Conservation (phyloP, 2,329 filamentous ascomycete species). For the Aspergillus sp. region DNA sequence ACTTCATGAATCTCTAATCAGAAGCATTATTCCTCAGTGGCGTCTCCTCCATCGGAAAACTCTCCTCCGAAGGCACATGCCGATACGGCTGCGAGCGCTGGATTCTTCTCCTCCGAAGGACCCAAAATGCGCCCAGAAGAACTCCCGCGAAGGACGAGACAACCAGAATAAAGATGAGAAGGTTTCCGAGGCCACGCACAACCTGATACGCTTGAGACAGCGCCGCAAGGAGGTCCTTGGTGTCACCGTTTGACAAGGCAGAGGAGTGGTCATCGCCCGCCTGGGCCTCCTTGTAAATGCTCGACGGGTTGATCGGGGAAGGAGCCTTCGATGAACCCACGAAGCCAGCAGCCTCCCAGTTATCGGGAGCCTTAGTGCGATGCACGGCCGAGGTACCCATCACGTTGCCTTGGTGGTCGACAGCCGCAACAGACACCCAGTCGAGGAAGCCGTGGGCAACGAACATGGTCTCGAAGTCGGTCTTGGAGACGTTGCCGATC, state of each 20-base stretch:
- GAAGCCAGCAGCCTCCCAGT: slow-evolving; percentile 19
- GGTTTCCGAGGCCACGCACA: background rate
- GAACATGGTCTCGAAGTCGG: slow-evolving; percentile 38
- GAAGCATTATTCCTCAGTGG: background rate
- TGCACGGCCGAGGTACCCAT: slow-evolving; percentile 23
- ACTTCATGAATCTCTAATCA: background rate
- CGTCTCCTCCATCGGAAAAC: background rate
- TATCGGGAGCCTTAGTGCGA: slow-evolving; percentile 14
- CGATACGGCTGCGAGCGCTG: background rate
- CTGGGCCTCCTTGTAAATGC: background rate
- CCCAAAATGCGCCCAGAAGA: background rate
- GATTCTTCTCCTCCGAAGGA: background rate
- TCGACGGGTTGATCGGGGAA: slow-evolving; percentile 8
- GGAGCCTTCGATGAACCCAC: background rate
- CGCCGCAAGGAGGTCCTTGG: background rate
- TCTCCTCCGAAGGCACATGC: slow-evolving; percentile 1
- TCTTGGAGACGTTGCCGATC: slow-evolving; percentile 28
- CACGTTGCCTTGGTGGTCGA: slow-evolving; percentile 24
- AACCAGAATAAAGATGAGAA: background rate
- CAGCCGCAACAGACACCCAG: slow-evolving; percentile 30
- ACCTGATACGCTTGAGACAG: background rate
- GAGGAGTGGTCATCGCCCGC: background rate
- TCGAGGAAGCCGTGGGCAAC: slow-evolving; percentile 29
- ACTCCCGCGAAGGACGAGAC: background rate
- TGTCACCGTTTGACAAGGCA: background rate